These are phyloP conservation scores for Chlorella sp. DNA, from an alignment of 139 green algal genomes.

Conservation along the genomic window DNA sequence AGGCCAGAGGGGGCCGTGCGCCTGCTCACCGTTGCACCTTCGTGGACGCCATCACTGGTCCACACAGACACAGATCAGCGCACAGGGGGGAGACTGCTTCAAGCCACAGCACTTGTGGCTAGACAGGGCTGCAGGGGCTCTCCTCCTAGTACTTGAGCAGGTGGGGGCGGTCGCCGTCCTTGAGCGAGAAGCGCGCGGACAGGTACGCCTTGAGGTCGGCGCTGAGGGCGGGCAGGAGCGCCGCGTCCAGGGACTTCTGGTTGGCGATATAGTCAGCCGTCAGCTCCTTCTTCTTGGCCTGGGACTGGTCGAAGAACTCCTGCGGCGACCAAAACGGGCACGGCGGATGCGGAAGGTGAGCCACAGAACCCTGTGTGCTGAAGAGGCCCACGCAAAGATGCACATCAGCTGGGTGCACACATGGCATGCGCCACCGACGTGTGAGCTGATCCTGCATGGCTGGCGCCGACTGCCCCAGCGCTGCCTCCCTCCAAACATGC, in stretches of 20 bases:
- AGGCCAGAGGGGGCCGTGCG: no score
- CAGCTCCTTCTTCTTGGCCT: slow-evolving; percentile 76
- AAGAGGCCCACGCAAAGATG: no score
- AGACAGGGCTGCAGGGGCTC: not conserved
- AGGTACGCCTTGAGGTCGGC: slow-evolving; percentile 92
- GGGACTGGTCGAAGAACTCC: slow-evolving; percentile 29
- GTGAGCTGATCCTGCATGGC: not conserved
- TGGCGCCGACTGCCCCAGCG: no score
- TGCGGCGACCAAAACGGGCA: slow-evolving; percentile 5
- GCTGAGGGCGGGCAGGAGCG: slow-evolving; percentile 49
- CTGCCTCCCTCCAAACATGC: no score
- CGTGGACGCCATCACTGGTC: no score
- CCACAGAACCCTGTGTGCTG: no score
- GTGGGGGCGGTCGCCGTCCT: slow-evolving; percentile 87
- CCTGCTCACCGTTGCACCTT: no score
- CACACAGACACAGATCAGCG: no score
- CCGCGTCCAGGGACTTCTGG: slow-evolving; percentile 88
- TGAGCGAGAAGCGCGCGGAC: slow-evolving; percentile 82
- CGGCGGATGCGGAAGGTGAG: no score
- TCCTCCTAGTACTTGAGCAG: slow-evolving; percentile 93
- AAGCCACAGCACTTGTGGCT: no score
- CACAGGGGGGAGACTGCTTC: no score
- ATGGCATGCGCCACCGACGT: not conserved
- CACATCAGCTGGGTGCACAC: not conserved
- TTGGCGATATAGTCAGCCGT: slow-evolving; percentile 77